phyloP scores from a whole-genome alignment of 192 early-diverging fungal genomes.

The Oehlia diaphana region DNA sequence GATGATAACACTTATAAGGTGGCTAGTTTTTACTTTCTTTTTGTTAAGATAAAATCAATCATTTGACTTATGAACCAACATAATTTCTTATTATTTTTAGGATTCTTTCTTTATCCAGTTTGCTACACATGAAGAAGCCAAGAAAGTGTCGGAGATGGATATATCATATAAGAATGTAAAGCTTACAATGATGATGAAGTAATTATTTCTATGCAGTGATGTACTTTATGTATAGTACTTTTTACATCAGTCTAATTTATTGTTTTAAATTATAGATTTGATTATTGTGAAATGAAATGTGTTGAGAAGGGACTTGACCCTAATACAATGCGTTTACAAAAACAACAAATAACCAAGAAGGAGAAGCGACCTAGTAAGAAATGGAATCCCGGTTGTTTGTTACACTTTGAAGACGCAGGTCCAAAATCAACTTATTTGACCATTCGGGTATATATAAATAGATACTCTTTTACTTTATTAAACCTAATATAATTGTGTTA shows the following conservation, averaged over 20 bases:
- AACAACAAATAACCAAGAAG: not conserved
- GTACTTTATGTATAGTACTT: not conserved
- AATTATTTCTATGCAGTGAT: not conserved
- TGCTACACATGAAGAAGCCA: conserved; percentile 46
- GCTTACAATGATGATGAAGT: conserved; percentile 50
- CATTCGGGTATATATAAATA: not conserved
- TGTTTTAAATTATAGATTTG: conserved; percentile 29
- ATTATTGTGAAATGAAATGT: conserved; percentile 46
- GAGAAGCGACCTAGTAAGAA: not conserved
- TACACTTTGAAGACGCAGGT: not conserved
- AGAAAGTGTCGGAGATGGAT: conserved; percentile 45
- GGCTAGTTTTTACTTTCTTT: not conserved
- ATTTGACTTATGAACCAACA: not conserved
- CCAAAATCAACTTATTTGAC: not conserved
- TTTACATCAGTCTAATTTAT: not conserved
- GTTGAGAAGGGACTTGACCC: conserved; percentile 43
- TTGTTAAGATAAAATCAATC: not conserved
- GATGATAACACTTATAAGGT: conserved; percentile 36
- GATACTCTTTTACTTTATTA: too few relatives aligned
- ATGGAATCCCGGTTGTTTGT: not conserved
- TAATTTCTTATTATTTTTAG: conserved; percentile 34
- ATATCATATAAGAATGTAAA: conserved; percentile 45
- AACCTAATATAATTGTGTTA: not conserved
- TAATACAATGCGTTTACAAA: conserved; percentile 25
- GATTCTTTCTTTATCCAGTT: conserved; percentile 59